Evolutionary conservation across 345 rosid genomes (phyloP).

Genomic region (Durio zibethinus): DNA sequence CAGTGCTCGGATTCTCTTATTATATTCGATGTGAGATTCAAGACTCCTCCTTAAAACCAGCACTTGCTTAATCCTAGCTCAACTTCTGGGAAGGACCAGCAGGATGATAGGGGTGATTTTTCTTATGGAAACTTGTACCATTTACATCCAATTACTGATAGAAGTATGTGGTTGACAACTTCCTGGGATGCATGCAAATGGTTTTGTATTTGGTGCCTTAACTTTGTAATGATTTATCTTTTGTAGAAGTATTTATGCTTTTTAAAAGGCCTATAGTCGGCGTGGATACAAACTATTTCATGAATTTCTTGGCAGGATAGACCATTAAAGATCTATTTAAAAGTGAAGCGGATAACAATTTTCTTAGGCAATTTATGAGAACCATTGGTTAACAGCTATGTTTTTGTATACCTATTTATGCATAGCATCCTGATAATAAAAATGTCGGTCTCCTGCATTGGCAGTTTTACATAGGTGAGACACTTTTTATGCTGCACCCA

Average conservation of each 20-base stretch:
- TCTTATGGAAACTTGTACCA: conserved; percentile 2
- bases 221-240: neutral
- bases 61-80: neutral
- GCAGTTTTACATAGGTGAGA: neutral
- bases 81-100: neutral
- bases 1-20: too few species aligned
- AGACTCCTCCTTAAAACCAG: too few species aligned
- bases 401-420: neutral
- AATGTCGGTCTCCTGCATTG: neutral
- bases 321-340: neutral
- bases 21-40: too few species aligned
- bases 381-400: neutral
- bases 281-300: neutral
- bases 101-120: conserved; percentile 20
- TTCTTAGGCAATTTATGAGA: neutral
- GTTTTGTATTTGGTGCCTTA: neutral
- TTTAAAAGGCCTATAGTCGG: neutral
- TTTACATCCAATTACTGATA: neutral
- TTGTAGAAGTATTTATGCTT: neutral
- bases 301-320: neutral
- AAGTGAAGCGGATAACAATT: neutral
- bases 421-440: neutral
- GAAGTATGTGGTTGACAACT: neutral
- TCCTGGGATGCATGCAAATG: neutral
- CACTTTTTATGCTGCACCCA: neutral